phyloP scores from a whole-genome alignment of 176 grass and related monocot species.

The Oryza glaberrima region DNA sequence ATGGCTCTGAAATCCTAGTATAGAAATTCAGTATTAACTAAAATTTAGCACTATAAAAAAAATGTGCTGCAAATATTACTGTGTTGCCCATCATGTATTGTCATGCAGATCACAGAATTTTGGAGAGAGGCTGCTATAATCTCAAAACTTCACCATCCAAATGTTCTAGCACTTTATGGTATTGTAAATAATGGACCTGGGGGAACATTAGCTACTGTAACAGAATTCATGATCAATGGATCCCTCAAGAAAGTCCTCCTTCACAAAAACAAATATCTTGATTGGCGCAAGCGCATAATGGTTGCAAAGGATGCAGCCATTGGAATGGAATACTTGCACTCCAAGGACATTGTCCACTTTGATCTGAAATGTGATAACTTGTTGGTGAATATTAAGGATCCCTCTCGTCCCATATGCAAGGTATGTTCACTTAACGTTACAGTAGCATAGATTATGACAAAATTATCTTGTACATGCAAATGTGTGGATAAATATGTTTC shows the following conservation, averaged over 20 bases:
- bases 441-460: neutral
- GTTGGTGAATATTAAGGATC: slow-evolving; percentile 91
- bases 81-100: slow-evolving; percentile 11
- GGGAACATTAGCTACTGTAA: slow-evolving; percentile 79
- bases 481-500: neutral
- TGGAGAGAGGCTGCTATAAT: slow-evolving; percentile 88
- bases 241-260: slow-evolving; percentile 84
- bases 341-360: slow-evolving; percentile 88
- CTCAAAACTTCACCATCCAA: slow-evolving; percentile 90
- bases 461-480: slow-evolving; percentile 20
- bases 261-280: slow-evolving; percentile 74
- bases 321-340: slow-evolving; percentile 96
- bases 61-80: neutral
- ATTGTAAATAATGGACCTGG: slow-evolving; percentile 78
- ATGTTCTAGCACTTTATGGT: slow-evolving; percentile 90
- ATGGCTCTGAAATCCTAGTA: neutral
- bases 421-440: slow-evolving; percentile 36
- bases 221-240: slow-evolving; percentile 91
- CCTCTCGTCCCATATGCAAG: slow-evolving; percentile 89
- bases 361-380: slow-evolving; percentile 99
- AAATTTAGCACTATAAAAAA: slow-evolving; percentile 12
- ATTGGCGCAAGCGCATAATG: slow-evolving; percentile 68
- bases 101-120: slow-evolving; percentile 68
- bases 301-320: slow-evolving; percentile 95
- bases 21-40: neutral